A percentile compares a stretch with the other conserved stretches of the same genome.
Conservation (phyloP, 2,329 filamentous ascomycete species). For the Truncatella angustata region DNA sequence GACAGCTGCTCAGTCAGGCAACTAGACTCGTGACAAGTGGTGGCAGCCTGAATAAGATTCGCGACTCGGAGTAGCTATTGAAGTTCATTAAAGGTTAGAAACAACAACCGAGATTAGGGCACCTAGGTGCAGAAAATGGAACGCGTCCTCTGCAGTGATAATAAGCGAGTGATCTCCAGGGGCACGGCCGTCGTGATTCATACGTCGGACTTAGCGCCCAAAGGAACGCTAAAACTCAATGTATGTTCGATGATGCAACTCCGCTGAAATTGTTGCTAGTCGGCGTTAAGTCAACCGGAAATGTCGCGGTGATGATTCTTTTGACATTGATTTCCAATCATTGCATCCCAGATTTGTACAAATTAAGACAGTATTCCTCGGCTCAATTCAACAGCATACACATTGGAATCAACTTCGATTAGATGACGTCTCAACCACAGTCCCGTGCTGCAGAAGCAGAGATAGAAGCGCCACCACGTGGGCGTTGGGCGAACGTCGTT, state of each 20-base stretch:
- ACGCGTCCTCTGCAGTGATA: no score
- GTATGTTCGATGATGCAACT: conserved; percentile 3
- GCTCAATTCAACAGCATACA: no score
- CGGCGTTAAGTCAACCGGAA: not conserved
- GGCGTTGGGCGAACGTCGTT: not conserved
- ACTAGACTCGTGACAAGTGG: no score
- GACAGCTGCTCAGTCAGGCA: no score
- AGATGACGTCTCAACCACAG: not conserved
- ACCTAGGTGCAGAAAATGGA: no score
- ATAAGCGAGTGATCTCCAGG: no score
- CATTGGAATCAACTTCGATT: no score
- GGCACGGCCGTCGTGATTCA: not conserved
- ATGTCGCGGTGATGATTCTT: not conserved
- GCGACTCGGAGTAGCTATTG: no score
- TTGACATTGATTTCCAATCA: not conserved
- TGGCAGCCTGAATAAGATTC: no score
- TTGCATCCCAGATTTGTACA: not conserved
- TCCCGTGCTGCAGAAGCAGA: not conserved
- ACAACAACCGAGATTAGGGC: no score
- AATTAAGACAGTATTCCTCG: no score
- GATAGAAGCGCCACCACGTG: not conserved
- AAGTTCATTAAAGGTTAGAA: no score
- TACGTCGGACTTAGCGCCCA: not conserved
- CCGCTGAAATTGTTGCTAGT: not conserved
- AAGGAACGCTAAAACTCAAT: not conserved